Evolutionary conservation across 306 rosid genomes (phyloP).

Genomic region (Ochetophila trinervis): DNA sequence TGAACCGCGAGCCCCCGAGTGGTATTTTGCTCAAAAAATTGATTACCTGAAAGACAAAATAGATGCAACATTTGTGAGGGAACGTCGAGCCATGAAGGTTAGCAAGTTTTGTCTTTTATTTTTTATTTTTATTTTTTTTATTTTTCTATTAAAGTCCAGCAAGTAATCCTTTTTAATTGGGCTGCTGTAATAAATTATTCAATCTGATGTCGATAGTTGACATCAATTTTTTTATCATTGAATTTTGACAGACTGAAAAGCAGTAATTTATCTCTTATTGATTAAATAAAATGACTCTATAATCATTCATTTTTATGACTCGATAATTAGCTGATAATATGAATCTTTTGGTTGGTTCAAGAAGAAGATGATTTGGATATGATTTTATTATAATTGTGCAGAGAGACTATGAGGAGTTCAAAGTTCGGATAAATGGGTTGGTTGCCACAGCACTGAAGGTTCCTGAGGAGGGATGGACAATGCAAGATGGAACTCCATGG

Average conservation of each 20-base stretch:
- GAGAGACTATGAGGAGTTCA: constrained; percentile 95
- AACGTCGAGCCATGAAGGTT: constrained; percentile 92
- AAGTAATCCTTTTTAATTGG: not conserved
- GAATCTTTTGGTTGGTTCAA: not conserved
- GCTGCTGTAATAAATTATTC: not conserved
- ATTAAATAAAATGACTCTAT: not conserved
- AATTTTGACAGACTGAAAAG: too few relatives aligned
- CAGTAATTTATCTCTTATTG: too few relatives aligned
- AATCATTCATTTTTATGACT: not conserved
- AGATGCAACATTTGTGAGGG: constrained; percentile 68
- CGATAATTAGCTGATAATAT: not conserved
- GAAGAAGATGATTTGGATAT: constrained; percentile 13
- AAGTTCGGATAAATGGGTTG: constrained; percentile 73
- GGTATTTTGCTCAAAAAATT: constrained; percentile 82
- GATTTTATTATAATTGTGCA: constrained; percentile 33
- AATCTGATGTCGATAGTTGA: not conserved
- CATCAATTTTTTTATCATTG: not conserved
- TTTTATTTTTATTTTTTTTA: too few relatives aligned
- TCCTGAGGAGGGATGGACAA: constrained; percentile 98
- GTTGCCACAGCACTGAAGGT: constrained; percentile 85
- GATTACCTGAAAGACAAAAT: constrained; percentile 81
- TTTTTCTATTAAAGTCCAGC: not conserved
- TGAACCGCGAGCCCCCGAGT: constrained; percentile 92
- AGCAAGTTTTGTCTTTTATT: constrained; percentile 1
- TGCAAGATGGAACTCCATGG: constrained; percentile 99